Base-by-base conservation (phyloP, 1,139 yeast species). In the Pichia sp. region DNA sequence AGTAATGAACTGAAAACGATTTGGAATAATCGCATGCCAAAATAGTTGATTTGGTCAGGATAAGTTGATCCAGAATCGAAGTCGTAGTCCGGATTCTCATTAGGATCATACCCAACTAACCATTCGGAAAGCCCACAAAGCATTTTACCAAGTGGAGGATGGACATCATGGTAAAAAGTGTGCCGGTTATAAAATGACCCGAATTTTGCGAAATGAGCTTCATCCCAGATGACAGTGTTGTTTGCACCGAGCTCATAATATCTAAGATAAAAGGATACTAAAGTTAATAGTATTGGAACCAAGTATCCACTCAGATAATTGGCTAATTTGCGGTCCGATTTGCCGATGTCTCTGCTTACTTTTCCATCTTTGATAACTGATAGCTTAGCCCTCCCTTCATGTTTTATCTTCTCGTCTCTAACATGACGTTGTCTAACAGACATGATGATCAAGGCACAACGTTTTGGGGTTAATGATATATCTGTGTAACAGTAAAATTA, bases 151-250 rank as follows among this genome's bases (percentile, higher is more conserved):
- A 85, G 70, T 1, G 93, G 93, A 13, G 93, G 93, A 64, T 85
- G 93, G 4, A 85, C 90, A 66, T 85, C 93, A 60, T 83, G 86
- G 64, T 85, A 85, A 62, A 81, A 81, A 59, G 83, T 87, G 59
- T 81, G 82, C 54, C 77, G 75, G 55, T 83, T 70, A 63, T 85
- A 85, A 53, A 67, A 70, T 10, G 74, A 66, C 18, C 75, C 75
- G 53, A 73, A 73, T 60, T 81, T 80, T 13, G 85, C 86, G 70
- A 87, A 87, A 72, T 88, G 96, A 8, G 96, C 96, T 66, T 89
- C 96, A 70, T 91, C 99, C 99, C 99, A 93, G 8, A 90, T 84
- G 10, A 95, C 97, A 41, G 74, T 70, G 50, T 78, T 70, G 40
- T 86, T 74, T 30, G 72, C 74, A 52, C 83, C 87, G 50, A 93